Conservation (phyloP, 2,329 filamentous ascomycete genomes). For the Verticillium dahliae region DNA sequence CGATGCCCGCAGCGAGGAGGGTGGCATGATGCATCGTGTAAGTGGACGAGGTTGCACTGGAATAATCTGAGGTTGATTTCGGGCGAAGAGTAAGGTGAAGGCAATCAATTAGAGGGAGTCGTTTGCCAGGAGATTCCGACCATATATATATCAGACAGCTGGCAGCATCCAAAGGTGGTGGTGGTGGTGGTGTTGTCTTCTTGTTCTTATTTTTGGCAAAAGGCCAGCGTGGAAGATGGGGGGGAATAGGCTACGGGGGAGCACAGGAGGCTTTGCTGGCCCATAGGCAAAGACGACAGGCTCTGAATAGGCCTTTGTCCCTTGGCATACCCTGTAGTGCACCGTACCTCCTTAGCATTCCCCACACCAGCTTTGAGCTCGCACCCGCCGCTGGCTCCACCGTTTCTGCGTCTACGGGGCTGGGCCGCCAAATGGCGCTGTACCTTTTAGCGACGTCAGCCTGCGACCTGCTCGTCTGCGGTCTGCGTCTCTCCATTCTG, state of each 20-base stretch:
- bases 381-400: background rate
- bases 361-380: background rate
- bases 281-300: background rate
- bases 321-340: background rate
- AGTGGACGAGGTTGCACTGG: background rate
- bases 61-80: background rate
- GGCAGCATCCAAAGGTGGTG: background rate
- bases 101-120: constrained; percentile 7
- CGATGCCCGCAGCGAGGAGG: constrained; percentile 47
- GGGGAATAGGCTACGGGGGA: background rate
- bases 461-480: too few relatives aligned
- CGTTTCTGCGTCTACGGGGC: background rate
- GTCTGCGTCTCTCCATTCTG: too few relatives aligned
- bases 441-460: background rate
- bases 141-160: background rate
- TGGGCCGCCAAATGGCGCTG: background rate
- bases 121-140: background rate
- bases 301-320: too few relatives aligned
- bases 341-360: background rate
- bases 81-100: constrained; percentile 5
- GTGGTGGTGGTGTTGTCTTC: constrained; percentile 13
- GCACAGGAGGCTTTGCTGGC: background rate
- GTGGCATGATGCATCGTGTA: constrained; percentile 46
- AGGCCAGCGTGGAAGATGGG: constrained; percentile 36
- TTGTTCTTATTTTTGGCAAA: constrained; percentile 22